Base-by-base conservation (phyloP, 164 flowering plant genomes). In the Aristolochia californica region DNA sequence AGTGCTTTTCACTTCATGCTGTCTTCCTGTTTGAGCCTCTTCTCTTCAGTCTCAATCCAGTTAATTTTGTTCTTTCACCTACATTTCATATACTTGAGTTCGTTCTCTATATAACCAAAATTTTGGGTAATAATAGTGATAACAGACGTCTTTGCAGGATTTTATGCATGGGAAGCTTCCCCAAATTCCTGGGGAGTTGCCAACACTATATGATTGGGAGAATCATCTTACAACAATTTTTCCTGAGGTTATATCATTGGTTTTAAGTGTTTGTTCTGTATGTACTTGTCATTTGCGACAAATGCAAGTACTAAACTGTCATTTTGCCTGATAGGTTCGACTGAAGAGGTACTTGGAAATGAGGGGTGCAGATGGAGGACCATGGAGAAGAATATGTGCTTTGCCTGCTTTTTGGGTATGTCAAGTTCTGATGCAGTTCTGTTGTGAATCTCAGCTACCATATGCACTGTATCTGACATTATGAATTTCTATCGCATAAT, bases 321-420 rank as follows among this genome's bases (percentile, higher is more conserved):
- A 4, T 5, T 61, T 59, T 60, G 22, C 44, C 49, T 71, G 57
- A 22, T 85, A 93, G 99, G 99, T 93, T 56, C 83, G 99, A 69
- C 73, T 93, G 72, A 93, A 93, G 76, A 79, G 97, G 60, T 89
- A 89, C 68, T 72, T 93, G 83, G 99, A 93, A 78, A 90, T 93
- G 99, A 83, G 99, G 68, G 99, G 97, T 63, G 97, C 97, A 72
- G 99, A 93, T 83, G 97, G 97, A 69, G 99, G 99, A 43, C 97
- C 99, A 58, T 90, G 99, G 97, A 84, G 99, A 72, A 81, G 91
- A 72, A 69, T 93, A 66, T 93, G 99, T 63, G 97, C 99, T 56
- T 60, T 93, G 73, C 99, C 99, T 54, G 99, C 99, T 47, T 82
- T 93, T 77, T 93, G 99, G 99, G 99, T 93, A 81, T 43, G 15